Base-by-base conservation (phyloP, 2,329 filamentous ascomycete species). In the Cercospora sojina region DNA sequence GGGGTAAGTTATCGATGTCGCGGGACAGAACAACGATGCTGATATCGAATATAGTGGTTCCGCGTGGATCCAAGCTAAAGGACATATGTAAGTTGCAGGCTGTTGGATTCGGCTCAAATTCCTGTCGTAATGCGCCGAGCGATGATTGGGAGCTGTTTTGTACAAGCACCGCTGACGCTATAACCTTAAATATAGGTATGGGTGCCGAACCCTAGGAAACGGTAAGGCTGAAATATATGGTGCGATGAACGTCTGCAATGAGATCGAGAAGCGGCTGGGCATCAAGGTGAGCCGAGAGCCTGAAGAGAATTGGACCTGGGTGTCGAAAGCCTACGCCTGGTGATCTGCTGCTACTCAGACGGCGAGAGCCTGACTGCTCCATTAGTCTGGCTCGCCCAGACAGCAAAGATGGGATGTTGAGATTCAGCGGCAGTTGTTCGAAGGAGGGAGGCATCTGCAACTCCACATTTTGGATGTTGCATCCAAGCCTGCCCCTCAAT, bases 161-260 rank as follows among this genome's bases (percentile, higher is more conserved):
- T 6, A 6, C 27, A 25, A 23, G 10, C 47, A 53, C 29, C 3
- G 47, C 47, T 53, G 47, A 53, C 47, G 12, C 18, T 20, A 3
- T 12, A 23, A n/a, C 29, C 13, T 53, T 27, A 1, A 12, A 53
- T 9, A n/a, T 7, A 53, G 47, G 68, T 71, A 68, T 41, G 68
- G 69, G 12, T 64, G 64, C 47, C 69, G 65, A 18, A 71, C 70
- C 43, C 51, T 70, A 31, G 69, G 68, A 9, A 70, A 70, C 32
- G 56, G 59, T 23, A 68, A 68, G 57, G 65, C 62, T 12, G 69
- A 71, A 27, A 71, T 71, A 20, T 60, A 59, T 32, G 68, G 61
- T 9, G 68, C 70, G 8, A 62, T 72, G n/a, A 53, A 53, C 16
- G 70, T 70, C n/a, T 67, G 60, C 59, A 27, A 64, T 18, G 49